These are phyloP conservation scores for Talaromyces sp. DNA, from an alignment of 2,329 filamentous ascomycete genomes.

Conservation along the genomic window DNA sequence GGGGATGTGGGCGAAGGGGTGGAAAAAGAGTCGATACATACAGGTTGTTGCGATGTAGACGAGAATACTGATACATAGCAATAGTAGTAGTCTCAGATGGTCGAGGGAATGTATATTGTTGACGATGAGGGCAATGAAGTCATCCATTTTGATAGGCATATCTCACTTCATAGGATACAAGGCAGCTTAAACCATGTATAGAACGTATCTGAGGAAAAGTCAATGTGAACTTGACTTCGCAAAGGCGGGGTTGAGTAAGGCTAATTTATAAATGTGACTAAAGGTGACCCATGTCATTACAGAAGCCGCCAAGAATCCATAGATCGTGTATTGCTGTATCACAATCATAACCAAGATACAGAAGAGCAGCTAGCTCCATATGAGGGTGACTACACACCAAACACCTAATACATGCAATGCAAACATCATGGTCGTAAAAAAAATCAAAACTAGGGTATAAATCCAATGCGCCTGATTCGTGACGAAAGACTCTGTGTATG, in stretches of 20 bases:
- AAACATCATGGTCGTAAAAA: background rate
- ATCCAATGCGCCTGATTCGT: background rate
- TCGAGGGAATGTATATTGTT: background rate
- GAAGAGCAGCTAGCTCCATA: background rate
- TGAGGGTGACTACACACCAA: background rate
- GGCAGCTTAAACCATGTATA: too few relatives aligned
- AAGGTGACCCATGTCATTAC: background rate
- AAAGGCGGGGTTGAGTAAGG: background rate
- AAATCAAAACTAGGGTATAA: constrained; percentile 1
- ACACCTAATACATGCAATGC: background rate
- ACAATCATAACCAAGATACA: background rate
- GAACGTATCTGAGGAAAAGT: background rate
- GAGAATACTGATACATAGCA: background rate
- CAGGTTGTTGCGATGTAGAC: constrained; percentile 4
- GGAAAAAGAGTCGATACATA: constrained; percentile 13
- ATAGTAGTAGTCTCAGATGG: background rate
- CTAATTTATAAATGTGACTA: background rate
- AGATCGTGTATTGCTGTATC: background rate
- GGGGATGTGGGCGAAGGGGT: constrained; percentile 10
- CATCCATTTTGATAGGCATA: background rate
- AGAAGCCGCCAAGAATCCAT: background rate
- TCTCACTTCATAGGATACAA: too few relatives aligned
- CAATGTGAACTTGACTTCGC: background rate
- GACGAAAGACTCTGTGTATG: background rate
- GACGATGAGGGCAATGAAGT: background rate